Conservation (phyloP, 805 yeast species). For the Yarrowia deformans region DNA sequence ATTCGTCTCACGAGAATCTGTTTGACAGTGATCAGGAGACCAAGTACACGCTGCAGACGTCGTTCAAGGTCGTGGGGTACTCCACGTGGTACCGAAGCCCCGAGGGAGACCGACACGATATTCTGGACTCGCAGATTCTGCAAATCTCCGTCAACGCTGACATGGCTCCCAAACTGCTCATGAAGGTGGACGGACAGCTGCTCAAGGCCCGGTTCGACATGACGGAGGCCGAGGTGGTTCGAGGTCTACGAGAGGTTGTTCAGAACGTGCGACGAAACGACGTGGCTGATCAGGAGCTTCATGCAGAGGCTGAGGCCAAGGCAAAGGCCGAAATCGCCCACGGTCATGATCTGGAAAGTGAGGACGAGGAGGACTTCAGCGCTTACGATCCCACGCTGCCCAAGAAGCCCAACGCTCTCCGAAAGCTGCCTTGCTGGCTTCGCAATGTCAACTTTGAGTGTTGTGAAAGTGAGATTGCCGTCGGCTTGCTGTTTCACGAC, state of each 20-base stretch:
- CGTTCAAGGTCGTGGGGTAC: constrained; percentile 44
- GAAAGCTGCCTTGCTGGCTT: constrained; percentile 47
- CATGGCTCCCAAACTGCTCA: constrained; percentile 48
- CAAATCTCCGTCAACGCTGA: constrained; percentile 43
- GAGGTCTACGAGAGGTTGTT: constrained; percentile 46
- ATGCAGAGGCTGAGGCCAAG: constrained; percentile 10
- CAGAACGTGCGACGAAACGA: constrained; percentile 33
- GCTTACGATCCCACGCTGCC: constrained; percentile 20
- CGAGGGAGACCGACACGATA: constrained; percentile 45
- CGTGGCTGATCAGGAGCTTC: constrained; percentile 3
- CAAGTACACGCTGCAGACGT: constrained; percentile 45
- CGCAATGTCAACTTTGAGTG: constrained; percentile 46
- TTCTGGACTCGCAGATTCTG: constrained; percentile 45
- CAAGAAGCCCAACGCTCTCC: constrained; percentile 31
- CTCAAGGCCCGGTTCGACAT: constrained; percentile 46
- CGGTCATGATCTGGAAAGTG: constrained; percentile 16
- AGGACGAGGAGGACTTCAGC: not conserved
- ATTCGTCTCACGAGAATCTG: constrained; percentile 43
- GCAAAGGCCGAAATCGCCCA: constrained; percentile 27
- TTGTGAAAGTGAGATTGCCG: constrained; percentile 45
- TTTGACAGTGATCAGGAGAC: constrained; percentile 30
- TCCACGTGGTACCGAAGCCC: constrained; percentile 49
- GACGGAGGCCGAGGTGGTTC: constrained; percentile 49
- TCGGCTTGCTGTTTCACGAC: constrained; percentile 41
- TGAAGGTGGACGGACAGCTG: constrained; percentile 45